phyloP scores from a whole-genome alignment of 345 rosid species.

The Hypericum perforatum region DNA sequence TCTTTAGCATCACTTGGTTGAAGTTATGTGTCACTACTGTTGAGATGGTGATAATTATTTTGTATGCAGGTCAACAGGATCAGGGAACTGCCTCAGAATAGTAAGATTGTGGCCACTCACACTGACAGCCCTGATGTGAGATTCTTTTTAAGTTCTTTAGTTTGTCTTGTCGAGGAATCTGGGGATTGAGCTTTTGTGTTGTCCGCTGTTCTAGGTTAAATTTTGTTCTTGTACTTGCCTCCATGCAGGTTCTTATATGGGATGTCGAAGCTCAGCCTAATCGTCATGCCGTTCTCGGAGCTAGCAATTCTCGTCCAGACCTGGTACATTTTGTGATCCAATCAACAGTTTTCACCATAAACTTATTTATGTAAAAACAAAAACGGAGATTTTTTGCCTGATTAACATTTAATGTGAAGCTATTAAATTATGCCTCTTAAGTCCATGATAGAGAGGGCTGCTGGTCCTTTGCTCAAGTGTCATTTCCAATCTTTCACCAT shows the following conservation, averaged over 20 bases:
- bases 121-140: conserved; percentile 99
- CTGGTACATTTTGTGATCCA: conserved; percentile 36
- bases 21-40: too few relatives aligned
- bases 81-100: conserved; percentile 90
- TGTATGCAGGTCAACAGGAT: conserved; percentile 85
- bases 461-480: too few relatives aligned
- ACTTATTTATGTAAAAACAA: too few relatives aligned
- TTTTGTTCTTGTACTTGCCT: conserved; percentile 7
- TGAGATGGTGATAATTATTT: not conserved
- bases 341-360: not conserved
- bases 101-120: conserved; percentile 94
- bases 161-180: not conserved
- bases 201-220: too few relatives aligned
- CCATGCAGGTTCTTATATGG: conserved; percentile 88
- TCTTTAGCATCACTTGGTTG: too few relatives aligned
- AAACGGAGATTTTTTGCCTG: too few relatives aligned
- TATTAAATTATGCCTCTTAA: too few relatives aligned
- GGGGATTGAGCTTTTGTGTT: not conserved
- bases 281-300: conserved; percentile 97
- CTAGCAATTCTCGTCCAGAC: conserved; percentile 88
- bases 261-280: conserved; percentile 98
- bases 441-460: too few relatives aligned
- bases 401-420: too few relatives aligned
- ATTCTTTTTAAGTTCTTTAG: not conserved
- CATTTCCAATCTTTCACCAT: too few relatives aligned